These are phyloP conservation scores for Platanthera guangdongensis DNA, from an alignment of 106 monocot species.

Conservation along the genomic window DNA sequence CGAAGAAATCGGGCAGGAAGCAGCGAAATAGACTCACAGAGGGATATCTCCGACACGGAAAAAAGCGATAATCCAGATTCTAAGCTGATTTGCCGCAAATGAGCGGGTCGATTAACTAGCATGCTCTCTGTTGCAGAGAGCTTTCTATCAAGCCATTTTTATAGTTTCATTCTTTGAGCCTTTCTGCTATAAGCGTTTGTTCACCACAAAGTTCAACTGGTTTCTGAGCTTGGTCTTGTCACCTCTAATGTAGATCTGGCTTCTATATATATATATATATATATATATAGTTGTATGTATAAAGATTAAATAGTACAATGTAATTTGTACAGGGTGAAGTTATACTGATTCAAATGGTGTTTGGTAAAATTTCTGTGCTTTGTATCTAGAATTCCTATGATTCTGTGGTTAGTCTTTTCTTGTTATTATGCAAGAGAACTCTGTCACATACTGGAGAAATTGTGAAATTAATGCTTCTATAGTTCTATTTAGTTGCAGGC, in stretches of 20 bases:
- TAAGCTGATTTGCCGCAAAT: background rate
- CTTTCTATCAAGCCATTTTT: background rate
- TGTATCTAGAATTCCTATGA: too few species aligned
- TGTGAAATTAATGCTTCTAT: too few species aligned
- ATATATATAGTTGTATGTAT: background rate
- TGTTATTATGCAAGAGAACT: too few species aligned
- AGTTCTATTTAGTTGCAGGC: too few species aligned
- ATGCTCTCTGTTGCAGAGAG: background rate
- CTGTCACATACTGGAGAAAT: too few species aligned
- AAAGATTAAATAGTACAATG: background rate
- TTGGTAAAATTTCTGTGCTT: background rate
- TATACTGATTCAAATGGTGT: background rate
- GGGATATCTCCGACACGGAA: constrained; percentile 74
- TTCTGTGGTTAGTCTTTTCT: too few species aligned
- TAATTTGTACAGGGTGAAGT: background rate
- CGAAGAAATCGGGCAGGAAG: constrained; percentile 38
- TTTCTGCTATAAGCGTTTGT: background rate
- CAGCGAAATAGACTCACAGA: constrained; percentile 54
- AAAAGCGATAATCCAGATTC: constrained; percentile 58
- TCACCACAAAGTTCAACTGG: background rate
- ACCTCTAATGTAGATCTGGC: background rate
- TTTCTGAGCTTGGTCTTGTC: background rate
- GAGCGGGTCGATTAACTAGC: background rate
- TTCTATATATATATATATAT: background rate
- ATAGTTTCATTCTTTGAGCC: constrained; percentile 3